Evolutionary conservation across 768 basidiomycete species (phyloP).

Genomic region (Amanita rubescens): DNA sequence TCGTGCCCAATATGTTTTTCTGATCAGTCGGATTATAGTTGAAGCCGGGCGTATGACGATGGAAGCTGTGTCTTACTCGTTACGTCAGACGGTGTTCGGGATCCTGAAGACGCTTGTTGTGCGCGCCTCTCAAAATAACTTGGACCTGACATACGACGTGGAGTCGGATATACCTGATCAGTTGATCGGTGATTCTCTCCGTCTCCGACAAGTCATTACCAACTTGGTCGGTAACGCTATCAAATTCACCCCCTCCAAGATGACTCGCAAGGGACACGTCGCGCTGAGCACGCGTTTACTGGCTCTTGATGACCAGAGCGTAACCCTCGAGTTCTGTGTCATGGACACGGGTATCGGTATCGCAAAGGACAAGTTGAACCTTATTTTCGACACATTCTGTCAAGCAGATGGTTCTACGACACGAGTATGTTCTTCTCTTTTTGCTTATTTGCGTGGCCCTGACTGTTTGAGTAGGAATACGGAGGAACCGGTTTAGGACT

Average conservation of each 20-base stretch:
- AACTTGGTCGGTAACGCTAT: conserved; percentile 94
- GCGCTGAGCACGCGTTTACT: conserved; percentile 80
- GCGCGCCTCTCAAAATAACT: conserved; percentile 92
- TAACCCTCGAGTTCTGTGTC: conserved; percentile 94
- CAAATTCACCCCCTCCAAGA: conserved; percentile 89
- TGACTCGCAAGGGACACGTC: conserved; percentile 78
- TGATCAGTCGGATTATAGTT: conserved; percentile 40
- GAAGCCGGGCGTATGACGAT: conserved; percentile 99
- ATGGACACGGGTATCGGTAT: conserved; percentile 98
- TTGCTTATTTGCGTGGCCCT: conserved; percentile 6
- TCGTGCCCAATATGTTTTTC: neutral
- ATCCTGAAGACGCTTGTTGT: conserved; percentile 98
- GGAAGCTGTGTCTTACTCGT: conserved; percentile 97
- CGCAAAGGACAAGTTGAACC: conserved; percentile 93
- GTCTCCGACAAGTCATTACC: conserved; percentile 91
- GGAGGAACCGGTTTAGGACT: conserved; percentile 95
- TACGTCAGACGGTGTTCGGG: conserved; percentile 94
- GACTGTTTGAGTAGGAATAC: conserved; percentile 58
- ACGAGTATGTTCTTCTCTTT: conserved; percentile 45
- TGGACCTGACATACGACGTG: conserved; percentile 94
- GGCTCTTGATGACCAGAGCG: conserved; percentile 71
- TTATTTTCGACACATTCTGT: conserved; percentile 99
- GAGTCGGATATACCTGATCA: conserved; percentile 96
- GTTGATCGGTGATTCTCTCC: conserved; percentile 91
- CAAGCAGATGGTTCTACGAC: conserved; percentile 99